phyloP scores from a whole-genome alignment of 83 land plant species.

The Larix sibirica region DNA sequence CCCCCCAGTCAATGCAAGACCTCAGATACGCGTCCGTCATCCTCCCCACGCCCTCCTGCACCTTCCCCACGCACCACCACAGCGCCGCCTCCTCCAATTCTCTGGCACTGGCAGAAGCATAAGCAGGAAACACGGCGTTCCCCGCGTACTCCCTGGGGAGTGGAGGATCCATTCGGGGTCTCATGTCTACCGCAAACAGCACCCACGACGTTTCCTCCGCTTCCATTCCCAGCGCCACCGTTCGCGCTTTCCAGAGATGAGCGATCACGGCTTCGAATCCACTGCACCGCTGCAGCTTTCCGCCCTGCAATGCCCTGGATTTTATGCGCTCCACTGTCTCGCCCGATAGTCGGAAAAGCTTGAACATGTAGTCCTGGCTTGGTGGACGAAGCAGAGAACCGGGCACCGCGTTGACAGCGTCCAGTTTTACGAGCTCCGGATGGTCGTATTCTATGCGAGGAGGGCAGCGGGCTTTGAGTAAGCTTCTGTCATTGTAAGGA shows the following conservation, averaged over 20 bases:
- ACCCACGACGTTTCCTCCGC: slow-evolving; percentile 1
- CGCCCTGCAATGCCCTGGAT: slow-evolving; percentile 14
- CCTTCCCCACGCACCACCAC: slow-evolving; percentile 34
- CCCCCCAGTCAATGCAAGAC: slow-evolving; percentile 43
- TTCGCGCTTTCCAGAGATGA: slow-evolving; percentile 36
- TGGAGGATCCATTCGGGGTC: slow-evolving; percentile 24
- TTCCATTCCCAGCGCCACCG: slow-evolving; percentile 19
- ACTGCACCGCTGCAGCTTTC: background rate
- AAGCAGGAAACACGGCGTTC: slow-evolving; percentile 25
- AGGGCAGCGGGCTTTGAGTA: slow-evolving; percentile 41
- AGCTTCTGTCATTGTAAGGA: slow-evolving; percentile 37
- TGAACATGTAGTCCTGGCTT: slow-evolving; percentile 17
- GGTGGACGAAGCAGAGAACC: background rate
- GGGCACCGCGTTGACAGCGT: background rate
- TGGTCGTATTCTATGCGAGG: slow-evolving; percentile 45
- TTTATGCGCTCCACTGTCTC: slow-evolving; percentile 20
- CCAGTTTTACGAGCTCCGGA: slow-evolving; percentile 29
- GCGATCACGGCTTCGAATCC: slow-evolving; percentile 34
- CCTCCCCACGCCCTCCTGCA: slow-evolving; percentile 38
- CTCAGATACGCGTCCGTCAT: slow-evolving; percentile 34
- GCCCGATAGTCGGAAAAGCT: slow-evolving; percentile 21
- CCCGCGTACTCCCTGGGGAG: slow-evolving; percentile 25
- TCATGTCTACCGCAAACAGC: slow-evolving; percentile 36
- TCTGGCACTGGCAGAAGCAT: slow-evolving; percentile 16
- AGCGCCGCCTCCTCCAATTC: slow-evolving; percentile 31